Conservation (phyloP, 352 stramenopile species). For the Pythium coloratum region DNA sequence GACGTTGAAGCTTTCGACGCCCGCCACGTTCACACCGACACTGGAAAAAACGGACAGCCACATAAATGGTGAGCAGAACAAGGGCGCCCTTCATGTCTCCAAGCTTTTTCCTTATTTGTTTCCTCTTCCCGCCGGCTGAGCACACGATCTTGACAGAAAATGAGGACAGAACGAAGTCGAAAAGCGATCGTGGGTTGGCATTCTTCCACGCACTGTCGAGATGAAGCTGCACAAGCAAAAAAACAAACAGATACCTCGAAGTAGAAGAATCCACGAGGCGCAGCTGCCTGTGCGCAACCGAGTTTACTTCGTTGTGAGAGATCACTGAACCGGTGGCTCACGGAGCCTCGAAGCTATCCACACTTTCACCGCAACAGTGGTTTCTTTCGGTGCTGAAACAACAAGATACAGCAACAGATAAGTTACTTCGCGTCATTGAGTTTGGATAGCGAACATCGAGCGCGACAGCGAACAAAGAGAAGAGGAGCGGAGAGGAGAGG, state of each 20-base stretch:
- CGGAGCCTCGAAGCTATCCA: too few species aligned
- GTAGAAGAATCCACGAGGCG: neutral
- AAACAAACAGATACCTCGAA: neutral
- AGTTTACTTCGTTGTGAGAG: too few species aligned
- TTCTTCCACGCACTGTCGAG: neutral
- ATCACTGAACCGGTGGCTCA: too few species aligned
- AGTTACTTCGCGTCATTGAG: too few species aligned
- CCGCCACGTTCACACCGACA: too few species aligned
- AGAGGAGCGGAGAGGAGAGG: too few species aligned
- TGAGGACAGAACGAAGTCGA: neutral
- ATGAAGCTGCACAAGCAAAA: neutral
- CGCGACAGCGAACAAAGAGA: too few species aligned
- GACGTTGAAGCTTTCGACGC: neutral
- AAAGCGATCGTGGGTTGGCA: neutral
- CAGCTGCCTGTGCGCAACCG: neutral
- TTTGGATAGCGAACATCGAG: too few species aligned
- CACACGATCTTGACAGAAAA: neutral
- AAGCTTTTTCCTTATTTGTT: neutral
- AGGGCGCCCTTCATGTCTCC: too few species aligned
- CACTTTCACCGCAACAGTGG: too few species aligned
- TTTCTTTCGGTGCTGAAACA: too few species aligned
- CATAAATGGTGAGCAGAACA: neutral
- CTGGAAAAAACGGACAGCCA: neutral
- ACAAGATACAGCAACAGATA: too few species aligned
- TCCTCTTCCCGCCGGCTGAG: neutral